Percentiles rank a stretch among this genome's conserved stretches.
These are phyloP conservation scores for Canavalia ensiformis DNA, from an alignment of 306 rosid species.

Conservation along the genomic window DNA sequence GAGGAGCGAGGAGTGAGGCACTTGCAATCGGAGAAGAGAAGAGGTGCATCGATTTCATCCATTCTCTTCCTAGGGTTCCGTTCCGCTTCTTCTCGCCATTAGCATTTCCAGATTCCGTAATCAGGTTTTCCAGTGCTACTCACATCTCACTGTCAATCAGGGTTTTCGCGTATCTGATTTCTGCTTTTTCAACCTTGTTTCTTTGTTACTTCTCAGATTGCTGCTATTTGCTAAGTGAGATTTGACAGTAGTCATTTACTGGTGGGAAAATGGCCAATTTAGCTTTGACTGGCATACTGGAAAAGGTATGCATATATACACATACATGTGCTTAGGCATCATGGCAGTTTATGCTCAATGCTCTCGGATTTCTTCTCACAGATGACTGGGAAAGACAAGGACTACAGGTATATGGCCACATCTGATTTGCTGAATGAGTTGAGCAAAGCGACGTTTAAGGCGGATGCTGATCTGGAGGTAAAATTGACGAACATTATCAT, in stretches of 20 bases:
- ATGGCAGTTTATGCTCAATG: not conserved
- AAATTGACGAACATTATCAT: conserved; percentile 79
- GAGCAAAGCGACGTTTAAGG: conserved; percentile 72
- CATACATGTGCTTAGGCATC: not conserved
- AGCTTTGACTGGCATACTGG: conserved; percentile 77
- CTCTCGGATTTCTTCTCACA: conserved; percentile 44
- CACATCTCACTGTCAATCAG: conserved; percentile 15
- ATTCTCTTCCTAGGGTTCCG: conserved; percentile 5
- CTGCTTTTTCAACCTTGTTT: not conserved
- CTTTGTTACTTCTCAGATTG: conserved; percentile 32
- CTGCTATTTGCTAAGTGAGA: conserved; percentile 42
- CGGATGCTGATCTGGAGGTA: conserved; percentile 81
- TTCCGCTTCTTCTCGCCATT: not conserved
- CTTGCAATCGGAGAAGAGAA: conserved; percentile 11
- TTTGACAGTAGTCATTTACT: conserved; percentile 9
- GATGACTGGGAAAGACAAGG: conserved; percentile 98
- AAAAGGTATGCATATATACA: conserved; percentile 63
- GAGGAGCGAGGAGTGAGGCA: conserved; percentile 14
- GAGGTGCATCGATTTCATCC: conserved; percentile 7
- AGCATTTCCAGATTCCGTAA: not conserved
- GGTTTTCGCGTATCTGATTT: conserved; percentile 23
- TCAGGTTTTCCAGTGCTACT: conserved; percentile 16
- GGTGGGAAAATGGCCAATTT: conserved; percentile 71
- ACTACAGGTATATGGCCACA: conserved; percentile 94
- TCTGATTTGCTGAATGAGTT: conserved; percentile 88